A percentile compares a stretch with the other conserved stretches of the same genome.
Conservation (phyloP, 441 rosid species). For the Jatropha multifida region DNA sequence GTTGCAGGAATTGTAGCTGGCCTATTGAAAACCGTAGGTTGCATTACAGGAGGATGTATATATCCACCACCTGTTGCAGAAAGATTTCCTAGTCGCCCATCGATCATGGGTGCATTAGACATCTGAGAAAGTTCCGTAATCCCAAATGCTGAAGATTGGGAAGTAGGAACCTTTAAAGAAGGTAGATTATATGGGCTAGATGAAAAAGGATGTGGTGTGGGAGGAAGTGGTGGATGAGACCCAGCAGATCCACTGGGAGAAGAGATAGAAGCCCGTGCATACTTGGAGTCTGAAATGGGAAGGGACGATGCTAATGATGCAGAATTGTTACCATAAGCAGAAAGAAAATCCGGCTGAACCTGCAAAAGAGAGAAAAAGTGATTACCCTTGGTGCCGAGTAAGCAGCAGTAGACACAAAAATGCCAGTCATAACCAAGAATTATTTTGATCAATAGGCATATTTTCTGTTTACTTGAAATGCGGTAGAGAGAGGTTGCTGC, state of each 20-base stretch:
- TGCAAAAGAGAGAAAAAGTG: conserved; percentile 32
- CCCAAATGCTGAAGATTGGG: conserved; percentile 60
- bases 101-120: conserved; percentile 44
- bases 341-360: conserved; percentile 56
- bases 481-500: conserved; percentile 37
- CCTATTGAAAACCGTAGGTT: conserved; percentile 63
- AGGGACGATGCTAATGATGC: conserved; percentile 35
- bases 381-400: conserved; percentile 10
- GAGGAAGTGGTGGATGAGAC: conserved; percentile 84
- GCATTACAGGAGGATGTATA: conserved; percentile 63
- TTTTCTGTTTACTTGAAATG: conserved; percentile 41
- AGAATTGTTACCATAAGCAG: conserved; percentile 35
- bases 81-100: conserved; percentile 48
- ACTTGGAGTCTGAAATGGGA: conserved; percentile 43
- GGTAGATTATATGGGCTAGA: conserved; percentile 69
- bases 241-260: conserved; percentile 74
- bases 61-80: conserved; percentile 60
- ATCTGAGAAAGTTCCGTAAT: conserved; percentile 59
- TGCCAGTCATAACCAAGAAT: conserved; percentile 2
- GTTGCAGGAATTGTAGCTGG: conserved; percentile 57
- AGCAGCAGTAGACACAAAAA: conserved; percentile 14
- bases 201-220: conserved; percentile 80
- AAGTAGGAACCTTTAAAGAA: conserved; percentile 52
- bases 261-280: conserved; percentile 38
- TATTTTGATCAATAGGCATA: neutral